A percentile compares a stretch with the other conserved stretches of the same genome.
These are phyloP conservation scores for Stagonosporopsis tanaceti DNA, from an alignment of 2,329 filamentous ascomycete genomes.

Conservation along the genomic window DNA sequence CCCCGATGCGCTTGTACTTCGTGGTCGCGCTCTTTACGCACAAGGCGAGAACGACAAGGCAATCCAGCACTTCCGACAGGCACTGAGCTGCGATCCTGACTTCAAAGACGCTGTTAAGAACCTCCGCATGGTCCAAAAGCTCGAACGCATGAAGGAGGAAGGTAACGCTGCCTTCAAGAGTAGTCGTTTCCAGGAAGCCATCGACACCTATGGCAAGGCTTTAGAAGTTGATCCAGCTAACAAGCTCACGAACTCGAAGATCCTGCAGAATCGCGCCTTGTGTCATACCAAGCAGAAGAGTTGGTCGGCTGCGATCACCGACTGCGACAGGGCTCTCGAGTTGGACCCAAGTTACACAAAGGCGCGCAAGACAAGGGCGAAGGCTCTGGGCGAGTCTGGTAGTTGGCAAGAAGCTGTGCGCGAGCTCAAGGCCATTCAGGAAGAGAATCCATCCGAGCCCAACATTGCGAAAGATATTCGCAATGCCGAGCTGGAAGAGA, in stretches of 20 bases:
- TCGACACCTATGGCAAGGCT: slow-evolving; percentile 84
- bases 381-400: slow-evolving; percentile 82
- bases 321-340: slow-evolving; percentile 83
- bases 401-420: slow-evolving; percentile 91
- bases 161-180: slow-evolving; percentile 91
- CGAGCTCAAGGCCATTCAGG: slow-evolving; percentile 86
- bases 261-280: slow-evolving; percentile 90
- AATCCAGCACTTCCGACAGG: slow-evolving; percentile 88
- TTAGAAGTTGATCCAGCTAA: slow-evolving; percentile 86
- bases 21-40: slow-evolving; percentile 85
- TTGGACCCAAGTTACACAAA: slow-evolving; percentile 88
- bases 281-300: slow-evolving; percentile 85
- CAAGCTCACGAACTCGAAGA: slow-evolving; percentile 92
- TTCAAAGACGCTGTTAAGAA: slow-evolving; percentile 88
- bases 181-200: slow-evolving; percentile 78
- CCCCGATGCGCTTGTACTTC: slow-evolving; percentile 89
- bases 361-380: slow-evolving; percentile 92
- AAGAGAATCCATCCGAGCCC: slow-evolving; percentile 82
- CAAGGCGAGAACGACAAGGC: slow-evolving; percentile 97
- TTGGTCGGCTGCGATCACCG: slow-evolving; percentile 79
- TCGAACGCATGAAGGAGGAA: slow-evolving; percentile 92
- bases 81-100: slow-evolving; percentile 89
- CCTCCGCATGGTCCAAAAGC: slow-evolving; percentile 86
- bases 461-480: slow-evolving; percentile 84
- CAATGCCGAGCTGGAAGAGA: slow-evolving; percentile 90